phyloP scores from a whole-genome alignment of 495 filamentous ascomycete genomes.

The Penicillium verhagenii region DNA sequence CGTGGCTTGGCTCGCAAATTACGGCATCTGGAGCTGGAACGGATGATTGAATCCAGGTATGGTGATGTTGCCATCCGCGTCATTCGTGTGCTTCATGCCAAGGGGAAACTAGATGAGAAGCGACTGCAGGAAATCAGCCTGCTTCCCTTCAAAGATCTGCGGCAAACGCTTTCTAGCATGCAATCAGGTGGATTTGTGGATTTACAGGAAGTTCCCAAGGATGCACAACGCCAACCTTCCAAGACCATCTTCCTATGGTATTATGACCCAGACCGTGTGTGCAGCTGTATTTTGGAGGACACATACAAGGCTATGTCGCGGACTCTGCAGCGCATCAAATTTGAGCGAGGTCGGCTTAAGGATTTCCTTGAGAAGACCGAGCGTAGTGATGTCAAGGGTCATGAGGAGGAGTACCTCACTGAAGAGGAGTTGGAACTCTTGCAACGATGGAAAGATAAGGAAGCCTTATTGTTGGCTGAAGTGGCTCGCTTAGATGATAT shows the following conservation, averaged over 20 bases:
- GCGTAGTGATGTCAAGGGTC: slow-evolving; percentile 76
- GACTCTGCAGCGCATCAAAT: slow-evolving; percentile 69
- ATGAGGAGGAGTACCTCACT: slow-evolving; percentile 73
- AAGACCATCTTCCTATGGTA: slow-evolving; percentile 88
- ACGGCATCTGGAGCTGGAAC: slow-evolving; percentile 72
- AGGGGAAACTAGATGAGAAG: slow-evolving; percentile 92
- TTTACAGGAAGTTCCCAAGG: slow-evolving; percentile 87
- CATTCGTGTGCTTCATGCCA: slow-evolving; percentile 73
- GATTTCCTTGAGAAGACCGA: slow-evolving; percentile 73
- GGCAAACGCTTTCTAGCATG: slow-evolving; percentile 75
- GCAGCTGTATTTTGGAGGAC: slow-evolving; percentile 64
- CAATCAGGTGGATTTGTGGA: slow-evolving; percentile 81
- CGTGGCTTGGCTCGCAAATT: slow-evolving; percentile 63
- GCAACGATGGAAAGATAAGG: slow-evolving; percentile 63
- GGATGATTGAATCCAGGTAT: slow-evolving; percentile 69
- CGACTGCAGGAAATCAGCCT: slow-evolving; percentile 70
- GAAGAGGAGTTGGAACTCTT: slow-evolving; percentile 65
- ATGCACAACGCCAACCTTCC: slow-evolving; percentile 70
- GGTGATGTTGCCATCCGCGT: slow-evolving; percentile 75
- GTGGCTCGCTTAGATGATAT: slow-evolving; percentile 78
- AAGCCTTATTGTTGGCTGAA: slow-evolving; percentile 75
- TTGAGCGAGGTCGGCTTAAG: slow-evolving; percentile 65
- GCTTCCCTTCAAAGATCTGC: slow-evolving; percentile 75
- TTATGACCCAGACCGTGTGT: slow-evolving; percentile 72
- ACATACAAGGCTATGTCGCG: slow-evolving; percentile 89